Base-by-base conservation (phyloP, 2,329 filamentous ascomycete genomes). In the Simplicillium aogashimaense region DNA sequence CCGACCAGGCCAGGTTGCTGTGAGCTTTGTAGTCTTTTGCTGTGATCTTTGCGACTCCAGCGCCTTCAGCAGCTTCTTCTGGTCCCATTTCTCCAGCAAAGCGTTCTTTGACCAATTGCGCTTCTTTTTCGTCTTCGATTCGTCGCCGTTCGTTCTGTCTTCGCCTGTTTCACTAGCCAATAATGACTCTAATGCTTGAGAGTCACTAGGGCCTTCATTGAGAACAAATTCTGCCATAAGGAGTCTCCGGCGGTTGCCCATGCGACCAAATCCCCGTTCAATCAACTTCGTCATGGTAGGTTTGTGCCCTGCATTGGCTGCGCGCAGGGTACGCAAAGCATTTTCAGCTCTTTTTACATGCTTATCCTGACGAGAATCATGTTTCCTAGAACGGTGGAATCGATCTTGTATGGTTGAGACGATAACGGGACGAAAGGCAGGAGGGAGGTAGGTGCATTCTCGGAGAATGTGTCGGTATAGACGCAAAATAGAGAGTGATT, bases 381-480 rank as follows among this genome's bases (percentile, higher is more conserved):
- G 48, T 11, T 50, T 18, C 4, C 47, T 54, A 45, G 67, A 57
- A 3, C 56, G 55, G n/a, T 63, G 64, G 50, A 77, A 80, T 29
- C 65, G 64, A 7, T 48, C 43, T 38, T 60, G 58, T 35, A 79
- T 69, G 29, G 60, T 60, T 7, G 58, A 48, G 35, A 59, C 52
- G 39, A 74, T 57, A 40, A 61, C 67, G 3, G 59, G 54, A 31
- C 66, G 67, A 43, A 71, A 72, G 31, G 69, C 56, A 3, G 64
- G 63, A 2, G 76, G 75, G 3, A 81, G 69, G 51, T 82, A 82
- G 20, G 72, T 69, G 31, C 67, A 62, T 59, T 80, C 75, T 43
- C 78, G 74, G 29, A 81, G 70, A 16, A 81, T 60, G 43, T 74
- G 67, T 41, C 78, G 69, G 54, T 78, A 81, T 36, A 77, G 56